Base-by-base conservation (phyloP, 352 stramenopile species). In the Halophytophthora polymorphica region DNA sequence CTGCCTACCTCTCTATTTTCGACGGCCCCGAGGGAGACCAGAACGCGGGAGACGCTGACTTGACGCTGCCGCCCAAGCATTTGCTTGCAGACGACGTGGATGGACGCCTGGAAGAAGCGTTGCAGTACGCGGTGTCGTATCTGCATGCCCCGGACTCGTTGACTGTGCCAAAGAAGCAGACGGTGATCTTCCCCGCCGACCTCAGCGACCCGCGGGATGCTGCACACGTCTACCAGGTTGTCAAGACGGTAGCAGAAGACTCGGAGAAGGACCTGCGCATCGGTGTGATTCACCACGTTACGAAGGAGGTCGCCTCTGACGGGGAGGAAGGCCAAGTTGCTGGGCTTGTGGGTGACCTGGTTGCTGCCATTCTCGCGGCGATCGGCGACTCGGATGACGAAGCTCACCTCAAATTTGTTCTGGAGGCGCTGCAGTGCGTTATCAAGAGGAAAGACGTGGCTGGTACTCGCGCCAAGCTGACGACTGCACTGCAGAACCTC, bases 1-100 rank as follows among this genome's bases (percentile, higher is more conserved):
- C 77, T 35, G 59, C 79, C 3, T 92, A 86, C 50, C 82, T 89
- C 42, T 70, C 77, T 0, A 74, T 90, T 41, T 89, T 92, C 56
- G 63, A 69, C 7, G 62, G 31, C 14, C 38, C 58, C 28, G 54
- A 62, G 55, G 49, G 4, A 10, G 61, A 54, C 37, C 58, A 55
- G 36, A 48, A 62, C 21, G 38, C 37, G 11, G 58, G 50, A 19
- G 50, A 60, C 13, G 31, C 42, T 18, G 48, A 58, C n/a, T 43
- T 45, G 43, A 50, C 61, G 5, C 48, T 61, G 31, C 38, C 49
- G 33, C 45, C 59, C 10, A 54, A 69, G 31, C 73, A 87, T 42
- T 51, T 91, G 25, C 73, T 89, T 50, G 64, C 71, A 31, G 75
- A 79, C 36, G 81, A 89, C 56, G 72, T 78, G 22, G 75, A 88